Evolutionary conservation across 306 rosid species (phyloP).

Genomic region (Arachis stenosperma): DNA sequence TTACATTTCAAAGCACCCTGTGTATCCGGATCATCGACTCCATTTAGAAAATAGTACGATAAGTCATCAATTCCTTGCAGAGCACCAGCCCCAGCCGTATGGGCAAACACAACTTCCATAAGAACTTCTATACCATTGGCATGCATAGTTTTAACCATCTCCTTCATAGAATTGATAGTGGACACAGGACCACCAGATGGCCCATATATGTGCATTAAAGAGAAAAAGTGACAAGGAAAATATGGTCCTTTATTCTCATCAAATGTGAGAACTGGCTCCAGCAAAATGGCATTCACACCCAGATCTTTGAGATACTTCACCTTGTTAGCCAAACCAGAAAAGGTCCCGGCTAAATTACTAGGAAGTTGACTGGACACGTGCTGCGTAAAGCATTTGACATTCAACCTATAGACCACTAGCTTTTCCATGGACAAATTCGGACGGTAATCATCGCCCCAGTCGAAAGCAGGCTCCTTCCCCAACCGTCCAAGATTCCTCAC

Average conservation of each 20-base stretch:
- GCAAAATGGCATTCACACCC: conserved; percentile 76
- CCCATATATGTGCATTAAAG: conserved; percentile 62
- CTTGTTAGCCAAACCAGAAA: conserved; percentile 75
- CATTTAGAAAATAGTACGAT: conserved; percentile 58
- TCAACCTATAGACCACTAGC: conserved; percentile 72
- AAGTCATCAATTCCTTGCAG: conserved; percentile 76
- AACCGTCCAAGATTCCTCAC: conserved; percentile 62
- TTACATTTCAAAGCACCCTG: conserved; percentile 70
- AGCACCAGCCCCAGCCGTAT: conserved; percentile 65
- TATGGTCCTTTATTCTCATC: conserved; percentile 79
- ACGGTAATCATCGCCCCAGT: conserved; percentile 65
- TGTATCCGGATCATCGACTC: conserved; percentile 43
- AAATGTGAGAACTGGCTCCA: conserved; percentile 81
- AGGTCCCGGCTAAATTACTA: conserved; percentile 72
- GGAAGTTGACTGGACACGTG: conserved; percentile 71
- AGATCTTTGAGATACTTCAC: conserved; percentile 74
- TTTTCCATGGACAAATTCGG: conserved; percentile 65
- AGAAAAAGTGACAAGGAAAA: conserved; percentile 84
- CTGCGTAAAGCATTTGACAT: conserved; percentile 63
- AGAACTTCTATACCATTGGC: conserved; percentile 85
- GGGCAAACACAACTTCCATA: conserved; percentile 87
- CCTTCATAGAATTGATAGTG: conserved; percentile 69
- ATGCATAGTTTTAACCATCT: conserved; percentile 83
- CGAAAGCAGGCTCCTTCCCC: conserved; percentile 69
- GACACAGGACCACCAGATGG: conserved; percentile 68